A percentile compares a stretch with the other conserved stretches of the same genome.
Evolutionary conservation across 2,329 filamentous ascomycete species (phyloP).

Genomic region (Fonsecaea erecta): DNA sequence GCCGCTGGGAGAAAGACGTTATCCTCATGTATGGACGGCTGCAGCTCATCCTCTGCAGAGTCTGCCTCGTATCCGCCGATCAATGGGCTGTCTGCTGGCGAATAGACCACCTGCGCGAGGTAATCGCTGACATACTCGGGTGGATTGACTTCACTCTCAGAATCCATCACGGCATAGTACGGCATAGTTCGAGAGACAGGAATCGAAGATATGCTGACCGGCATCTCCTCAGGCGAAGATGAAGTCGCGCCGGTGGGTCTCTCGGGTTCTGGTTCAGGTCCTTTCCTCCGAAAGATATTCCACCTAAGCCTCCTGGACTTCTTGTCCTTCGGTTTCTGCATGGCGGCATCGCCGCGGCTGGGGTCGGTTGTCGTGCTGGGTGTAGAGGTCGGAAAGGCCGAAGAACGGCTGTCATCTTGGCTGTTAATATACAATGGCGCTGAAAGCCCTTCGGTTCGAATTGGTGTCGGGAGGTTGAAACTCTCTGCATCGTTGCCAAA

Average conservation of each 20-base stretch:
- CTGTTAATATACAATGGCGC: conserved; percentile 31
- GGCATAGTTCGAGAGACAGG: conserved; percentile 54
- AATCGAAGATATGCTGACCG: conserved; percentile 47
- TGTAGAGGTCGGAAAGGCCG: conserved; percentile 27
- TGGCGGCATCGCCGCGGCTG: conserved; percentile 20
- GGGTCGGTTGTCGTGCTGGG: conserved; percentile 28
- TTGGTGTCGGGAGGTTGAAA: conserved; percentile 34
- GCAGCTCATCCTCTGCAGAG: conserved; percentile 38
- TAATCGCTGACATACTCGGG: conserved; percentile 54
- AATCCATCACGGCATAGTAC: conserved; percentile 63
- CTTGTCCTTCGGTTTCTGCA: conserved; percentile 28
- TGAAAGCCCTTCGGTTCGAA: conserved; percentile 30
- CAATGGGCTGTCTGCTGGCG: conserved; percentile 25
- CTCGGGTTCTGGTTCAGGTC: conserved; percentile 18
- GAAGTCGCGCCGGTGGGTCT: conserved; percentile 34
- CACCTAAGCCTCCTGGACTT: conserved; percentile 48
- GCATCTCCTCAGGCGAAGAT: conserved; percentile 42
- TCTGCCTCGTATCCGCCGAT: conserved; percentile 22
- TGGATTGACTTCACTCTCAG: conserved; percentile 45
- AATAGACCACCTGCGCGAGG: conserved; percentile 46
- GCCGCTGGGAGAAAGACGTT: conserved; percentile 20
- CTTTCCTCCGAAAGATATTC: conserved; percentile 63
- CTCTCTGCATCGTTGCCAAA: conserved; percentile 28
- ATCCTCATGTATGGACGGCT: conserved; percentile 8
- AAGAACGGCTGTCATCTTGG: conserved; percentile 34